Percentiles rank a stretch among this genome's conserved stretches.
Conservation (phyloP, 306 rosid species). For the Lathyrus aphaca region DNA sequence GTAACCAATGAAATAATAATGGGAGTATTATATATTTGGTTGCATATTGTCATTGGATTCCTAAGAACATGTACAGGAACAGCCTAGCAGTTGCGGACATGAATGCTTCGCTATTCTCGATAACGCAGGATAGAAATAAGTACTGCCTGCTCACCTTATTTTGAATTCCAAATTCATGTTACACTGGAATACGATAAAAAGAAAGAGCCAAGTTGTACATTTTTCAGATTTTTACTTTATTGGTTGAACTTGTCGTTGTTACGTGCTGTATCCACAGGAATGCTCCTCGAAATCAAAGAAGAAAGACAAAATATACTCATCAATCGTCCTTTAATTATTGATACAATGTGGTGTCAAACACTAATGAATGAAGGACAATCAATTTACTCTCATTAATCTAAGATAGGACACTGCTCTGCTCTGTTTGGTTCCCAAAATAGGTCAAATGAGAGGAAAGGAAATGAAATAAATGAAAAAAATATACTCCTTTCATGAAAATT, state of each 20-base stretch:
- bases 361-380: neutral
- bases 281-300: conserved; percentile 32
- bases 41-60: conserved; percentile 42
- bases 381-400: neutral
- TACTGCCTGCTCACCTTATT: conserved; percentile 14
- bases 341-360: neutral
- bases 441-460: neutral
- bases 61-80: conserved; percentile 12
- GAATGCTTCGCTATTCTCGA: conserved; percentile 44
- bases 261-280: conserved; percentile 35
- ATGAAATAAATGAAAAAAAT: too few relatives aligned
- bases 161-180: conserved; percentile 41
- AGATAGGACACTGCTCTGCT: neutral
- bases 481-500: too few relatives aligned
- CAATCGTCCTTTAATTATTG: conserved; percentile 8
- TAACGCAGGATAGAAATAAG: conserved; percentile 28
- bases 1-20: conserved; percentile 10
- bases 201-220: conserved; percentile 33
- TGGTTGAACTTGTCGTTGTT: conserved; percentile 24
- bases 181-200: conserved; percentile 14
- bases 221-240: conserved; percentile 36
- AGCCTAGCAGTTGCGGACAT: conserved; percentile 25
- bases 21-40: neutral
- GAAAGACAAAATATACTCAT: conserved; percentile 29
- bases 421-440: neutral